Base-by-base conservation (phyloP, 2,329 filamentous ascomycete species). In the Colletotrichum somersetense region DNA sequence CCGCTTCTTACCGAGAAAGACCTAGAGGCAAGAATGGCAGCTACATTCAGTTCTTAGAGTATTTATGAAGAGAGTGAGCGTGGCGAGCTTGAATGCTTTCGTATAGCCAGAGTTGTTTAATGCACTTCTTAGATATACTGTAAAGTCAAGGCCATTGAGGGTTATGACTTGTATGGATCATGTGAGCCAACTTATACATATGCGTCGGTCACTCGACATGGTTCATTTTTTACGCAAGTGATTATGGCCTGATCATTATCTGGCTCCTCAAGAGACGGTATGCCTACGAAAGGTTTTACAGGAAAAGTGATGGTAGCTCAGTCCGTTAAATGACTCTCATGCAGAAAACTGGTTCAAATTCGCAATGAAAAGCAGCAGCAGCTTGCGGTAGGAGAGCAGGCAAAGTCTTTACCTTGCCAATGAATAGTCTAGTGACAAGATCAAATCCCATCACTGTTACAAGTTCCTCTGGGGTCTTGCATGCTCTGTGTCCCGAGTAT, bases 11-110 rank as follows among this genome's bases (percentile, higher is more conserved):
- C 58, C 4, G 66, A 69, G 46, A 59, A 46, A 46, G 66, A 72
- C 26, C 16, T 72, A 46, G 65, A 72, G 12, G 69, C 53, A 4
- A 72, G n/a, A 12, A 69, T 64, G n/a, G 66, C 68, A 2, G 53
- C 44, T 18, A 23, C 46, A 11, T 72, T 64, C 40, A 58, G 48
- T 33, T 58, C 64, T 6, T 67, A 67, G 52, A 42, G 5, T 38
- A 1, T 12, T 6, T 5, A 5, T 4, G 38, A 23, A 14, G 8
- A 18, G 6, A 12, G 0, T 7, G 20, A 14, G 12, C n/a, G 35
- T 40, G n/a, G 1, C 7, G 2, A 23, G 14, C 1, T 18, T 18
- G 7, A 20, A 55, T 11, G 14, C 11, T 2, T 14, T 5, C 10
- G 16, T 7, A 2, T 55, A 33, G 3, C 3, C 16, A 35, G 6